Evolutionary conservation across 257 asterid genomes (phyloP).

Genomic region (Solanum sparsipilum): DNA sequence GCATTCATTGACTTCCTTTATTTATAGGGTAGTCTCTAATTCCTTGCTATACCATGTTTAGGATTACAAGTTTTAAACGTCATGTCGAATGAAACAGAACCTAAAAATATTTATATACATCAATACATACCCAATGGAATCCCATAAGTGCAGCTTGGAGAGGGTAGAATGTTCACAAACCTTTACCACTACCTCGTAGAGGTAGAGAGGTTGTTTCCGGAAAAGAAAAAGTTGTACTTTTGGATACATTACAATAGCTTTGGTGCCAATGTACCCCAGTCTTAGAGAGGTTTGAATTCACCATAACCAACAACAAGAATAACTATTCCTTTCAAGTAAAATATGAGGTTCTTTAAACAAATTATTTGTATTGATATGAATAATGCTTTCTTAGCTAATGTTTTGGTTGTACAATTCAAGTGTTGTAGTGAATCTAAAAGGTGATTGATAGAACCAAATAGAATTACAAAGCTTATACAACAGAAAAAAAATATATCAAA

Average conservation of each 20-base stretch:
- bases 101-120: too few relatives aligned
- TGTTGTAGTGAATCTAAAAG: background rate
- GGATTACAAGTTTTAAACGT: too few relatives aligned
- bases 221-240: rapidly evolving
- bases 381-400: background rate
- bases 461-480: background rate
- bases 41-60: background rate
- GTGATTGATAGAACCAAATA: background rate
- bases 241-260: background rate
- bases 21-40: background rate
- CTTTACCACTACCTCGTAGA: background rate
- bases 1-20: background rate
- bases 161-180: background rate
- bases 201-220: background rate
- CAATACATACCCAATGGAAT: background rate
- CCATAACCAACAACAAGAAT: background rate
- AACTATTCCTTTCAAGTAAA: background rate
- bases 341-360: background rate
- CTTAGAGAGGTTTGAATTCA: background rate
- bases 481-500: background rate
- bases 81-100: background rate
- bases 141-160: rapidly evolving
- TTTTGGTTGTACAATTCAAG: background rate
- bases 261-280: background rate
- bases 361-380: background rate